Conservation (phyloP, 441 rosid species). For the Brassica balearica region DNA sequence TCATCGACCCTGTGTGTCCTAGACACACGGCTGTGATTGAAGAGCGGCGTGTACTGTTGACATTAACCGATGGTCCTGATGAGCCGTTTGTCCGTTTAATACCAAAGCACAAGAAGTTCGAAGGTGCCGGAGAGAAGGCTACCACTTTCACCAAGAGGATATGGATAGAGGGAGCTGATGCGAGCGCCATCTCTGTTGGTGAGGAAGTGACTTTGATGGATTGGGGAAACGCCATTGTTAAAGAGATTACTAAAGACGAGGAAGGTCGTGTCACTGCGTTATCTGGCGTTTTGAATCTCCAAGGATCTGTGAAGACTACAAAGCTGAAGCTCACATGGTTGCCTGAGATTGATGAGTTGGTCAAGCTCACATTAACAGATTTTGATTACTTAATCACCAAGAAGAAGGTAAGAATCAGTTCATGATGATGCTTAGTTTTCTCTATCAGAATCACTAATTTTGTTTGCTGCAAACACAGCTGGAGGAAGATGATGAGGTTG, state of each 20-base stretch:
- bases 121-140: constrained; percentile 94
- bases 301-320: constrained; percentile 94
- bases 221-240: constrained; percentile 94
- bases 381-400: constrained; percentile 84
- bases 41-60: constrained; percentile 62
- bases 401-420: constrained; percentile 65
- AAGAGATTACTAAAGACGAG: constrained; percentile 69
- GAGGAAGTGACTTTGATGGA: constrained; percentile 96
- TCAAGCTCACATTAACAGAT: constrained; percentile 62
- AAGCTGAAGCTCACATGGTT: constrained; percentile 97
- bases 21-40: constrained; percentile 91
- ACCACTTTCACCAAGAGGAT: constrained; percentile 77
- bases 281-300: constrained; percentile 78
- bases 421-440: background rate
- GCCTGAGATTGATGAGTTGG: constrained; percentile 67
- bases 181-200: constrained; percentile 58
- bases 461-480: constrained; percentile 55
- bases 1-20: constrained; percentile 93
- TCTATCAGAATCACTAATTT: background rate
- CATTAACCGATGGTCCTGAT: constrained; percentile 74
- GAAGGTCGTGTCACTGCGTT: constrained; percentile 63
- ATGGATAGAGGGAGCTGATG: constrained; percentile 88
- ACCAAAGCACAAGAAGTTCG: constrained; percentile 87
- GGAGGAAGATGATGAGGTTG: constrained; percentile 87
- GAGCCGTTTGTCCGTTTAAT: constrained; percentile 77